Conservation (phyloP, 768 basidiomycete genomes). For the Leccinum longicurvipes region DNA sequence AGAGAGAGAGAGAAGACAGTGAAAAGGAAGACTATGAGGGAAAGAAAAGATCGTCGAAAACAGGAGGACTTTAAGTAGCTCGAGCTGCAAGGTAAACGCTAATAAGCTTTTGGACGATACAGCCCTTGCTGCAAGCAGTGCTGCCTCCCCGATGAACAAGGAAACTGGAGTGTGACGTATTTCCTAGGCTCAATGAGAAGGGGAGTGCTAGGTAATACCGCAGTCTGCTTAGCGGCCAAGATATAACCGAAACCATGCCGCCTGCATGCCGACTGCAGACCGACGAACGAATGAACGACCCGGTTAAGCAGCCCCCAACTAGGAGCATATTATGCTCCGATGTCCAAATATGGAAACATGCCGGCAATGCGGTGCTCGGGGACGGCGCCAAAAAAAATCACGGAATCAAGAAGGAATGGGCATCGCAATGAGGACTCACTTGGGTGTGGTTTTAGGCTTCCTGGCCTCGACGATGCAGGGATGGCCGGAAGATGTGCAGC, state of each 20-base stretch:
- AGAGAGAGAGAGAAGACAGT: neutral
- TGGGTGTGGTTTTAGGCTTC: slow-evolving; percentile 73
- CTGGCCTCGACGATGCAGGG: slow-evolving; percentile 82
- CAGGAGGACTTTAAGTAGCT: slow-evolving; percentile 20
- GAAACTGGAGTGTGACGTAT: neutral
- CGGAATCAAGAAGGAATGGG: slow-evolving; percentile 2
- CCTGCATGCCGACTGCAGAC: slow-evolving; percentile 12
- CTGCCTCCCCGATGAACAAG: slow-evolving; percentile 8
- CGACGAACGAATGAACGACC: slow-evolving; percentile 10
- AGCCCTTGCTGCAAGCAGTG: slow-evolving; percentile 15
- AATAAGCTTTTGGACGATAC: slow-evolving; percentile 1
- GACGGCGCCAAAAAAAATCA: neutral
- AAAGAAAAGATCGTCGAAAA: neutral
- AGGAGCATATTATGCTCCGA: slow-evolving; percentile 21
- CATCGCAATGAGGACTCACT: slow-evolving; percentile 53
- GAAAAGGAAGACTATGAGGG: neutral
- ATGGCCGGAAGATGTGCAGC: slow-evolving; percentile 71
- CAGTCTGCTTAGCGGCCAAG: slow-evolving; percentile 5
- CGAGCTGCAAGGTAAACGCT: neutral
- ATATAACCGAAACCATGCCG: slow-evolving; percentile 12
- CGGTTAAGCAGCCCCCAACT: slow-evolving; percentile 10
- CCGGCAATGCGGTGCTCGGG: slow-evolving; percentile 25
- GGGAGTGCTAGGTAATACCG: slow-evolving; percentile 1
- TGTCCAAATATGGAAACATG: slow-evolving; percentile 23
- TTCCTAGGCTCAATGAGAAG: neutral